A percentile compares a stretch with the other conserved stretches of the same genome.
Evolutionary conservation across 805 yeast species (phyloP).

Genomic region (Hermanozyma aechmeae): DNA sequence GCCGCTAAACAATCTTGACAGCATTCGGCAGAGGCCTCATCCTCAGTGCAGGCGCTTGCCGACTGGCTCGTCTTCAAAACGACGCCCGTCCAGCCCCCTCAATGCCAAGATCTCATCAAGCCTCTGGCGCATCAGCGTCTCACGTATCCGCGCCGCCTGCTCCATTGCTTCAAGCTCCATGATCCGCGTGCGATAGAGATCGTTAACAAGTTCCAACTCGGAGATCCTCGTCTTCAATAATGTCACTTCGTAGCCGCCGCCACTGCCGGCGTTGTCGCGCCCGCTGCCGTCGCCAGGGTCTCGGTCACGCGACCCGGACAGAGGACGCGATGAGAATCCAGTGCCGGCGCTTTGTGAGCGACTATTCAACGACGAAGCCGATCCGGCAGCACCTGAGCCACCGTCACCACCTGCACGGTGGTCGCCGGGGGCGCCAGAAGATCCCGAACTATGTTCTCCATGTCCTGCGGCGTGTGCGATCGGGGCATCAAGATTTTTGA

Average conservation of each 20-base stretch:
- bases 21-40: too few species aligned
- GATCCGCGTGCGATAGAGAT: conserved; percentile 74
- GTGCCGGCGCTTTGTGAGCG: too few species aligned
- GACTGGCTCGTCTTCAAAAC: conserved; percentile 5
- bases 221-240: conserved; percentile 65
- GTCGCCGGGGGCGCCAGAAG: background rate
- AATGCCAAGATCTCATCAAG: conserved; percentile 34
- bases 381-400: too few species aligned
- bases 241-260: conserved; percentile 21
- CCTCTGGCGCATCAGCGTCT: conserved; percentile 36
- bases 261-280: background rate
- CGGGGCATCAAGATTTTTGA: too few species aligned
- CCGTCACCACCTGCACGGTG: background rate
- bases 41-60: too few species aligned
- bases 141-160: conserved; percentile 44
- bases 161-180: conserved; percentile 71
- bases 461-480: background rate
- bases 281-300: background rate
- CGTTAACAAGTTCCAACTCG: conserved; percentile 87
- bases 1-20: too few species aligned
- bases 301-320: too few species aligned
- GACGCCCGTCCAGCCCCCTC: conserved; percentile 15
- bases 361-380: too few species aligned
- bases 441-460: conserved; percentile 1
- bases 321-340: too few species aligned